phyloP scores from a whole-genome alignment of 176 grass and related monocot species.

The Carex cristatella region DNA sequence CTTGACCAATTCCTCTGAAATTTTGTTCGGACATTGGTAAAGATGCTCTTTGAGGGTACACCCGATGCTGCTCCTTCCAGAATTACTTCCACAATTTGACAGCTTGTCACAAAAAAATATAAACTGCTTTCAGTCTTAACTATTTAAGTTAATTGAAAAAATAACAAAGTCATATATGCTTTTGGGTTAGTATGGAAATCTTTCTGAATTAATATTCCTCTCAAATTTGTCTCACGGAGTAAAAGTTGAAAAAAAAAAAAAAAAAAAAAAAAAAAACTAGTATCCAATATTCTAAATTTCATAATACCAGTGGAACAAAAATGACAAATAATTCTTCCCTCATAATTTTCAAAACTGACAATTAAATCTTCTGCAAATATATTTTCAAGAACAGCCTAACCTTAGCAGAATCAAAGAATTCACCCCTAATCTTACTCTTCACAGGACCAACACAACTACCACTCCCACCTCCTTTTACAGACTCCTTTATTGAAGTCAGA shows the following conservation, averaged over 20 bases:
- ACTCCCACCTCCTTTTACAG: conserved; percentile 24
- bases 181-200: background rate
- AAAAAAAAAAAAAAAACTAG: background rate
- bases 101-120: conserved; percentile 53
- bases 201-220: background rate
- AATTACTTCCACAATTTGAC: conserved; percentile 44
- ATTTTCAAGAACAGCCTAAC: conserved; percentile 13
- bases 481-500: conserved; percentile 52
- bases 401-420: conserved; percentile 30
- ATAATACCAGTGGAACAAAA: background rate
- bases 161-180: background rate
- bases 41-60: conserved; percentile 93
- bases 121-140: background rate
- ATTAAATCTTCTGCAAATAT: background rate
- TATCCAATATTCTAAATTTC: background rate
- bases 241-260: background rate
- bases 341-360: conserved; percentile 13
- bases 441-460: background rate
- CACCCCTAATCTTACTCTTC: conserved; percentile 55
- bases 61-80: conserved; percentile 26
- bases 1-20: conserved; percentile 98
- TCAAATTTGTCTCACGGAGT: background rate
- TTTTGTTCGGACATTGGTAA: conserved; percentile 89
- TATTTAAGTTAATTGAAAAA: background rate
- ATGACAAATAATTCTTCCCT: conserved; percentile 14